Percentiles rank a stretch among this genome's conserved stretches.
Conservation (phyloP, 441 rosid genomes). For the Manihot esculenta region DNA sequence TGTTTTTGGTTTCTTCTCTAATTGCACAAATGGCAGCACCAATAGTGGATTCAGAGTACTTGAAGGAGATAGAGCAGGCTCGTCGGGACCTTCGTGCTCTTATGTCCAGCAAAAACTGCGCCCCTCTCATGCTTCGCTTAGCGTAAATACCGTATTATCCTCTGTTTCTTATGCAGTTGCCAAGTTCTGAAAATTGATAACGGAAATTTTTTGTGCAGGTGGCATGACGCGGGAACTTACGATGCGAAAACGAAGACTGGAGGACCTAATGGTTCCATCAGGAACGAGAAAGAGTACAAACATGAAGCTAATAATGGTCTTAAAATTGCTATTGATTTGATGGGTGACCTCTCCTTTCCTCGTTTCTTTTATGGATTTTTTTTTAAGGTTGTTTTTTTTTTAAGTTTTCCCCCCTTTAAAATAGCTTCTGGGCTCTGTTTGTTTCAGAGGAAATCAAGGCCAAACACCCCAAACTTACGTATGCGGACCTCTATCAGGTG, state of each 20-base stretch:
- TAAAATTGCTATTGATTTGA: slow-evolving; percentile 61
- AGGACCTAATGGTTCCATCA: slow-evolving; percentile 83
- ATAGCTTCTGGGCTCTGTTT: too few relatives aligned
- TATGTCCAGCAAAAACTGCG: slow-evolving; percentile 57
- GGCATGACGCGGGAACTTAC: slow-evolving; percentile 96
- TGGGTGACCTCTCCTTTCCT: slow-evolving; percentile 44
- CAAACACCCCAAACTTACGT: slow-evolving; percentile 59
- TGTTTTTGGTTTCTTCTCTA: not conserved
- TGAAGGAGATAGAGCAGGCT: slow-evolving; percentile 65
- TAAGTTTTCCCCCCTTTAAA: slow-evolving; percentile 1
- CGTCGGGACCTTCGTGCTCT: slow-evolving; percentile 81
- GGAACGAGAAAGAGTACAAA: slow-evolving; percentile 49
- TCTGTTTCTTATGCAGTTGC: not conserved
- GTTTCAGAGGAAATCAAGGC: slow-evolving; percentile 58
- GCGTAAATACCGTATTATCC: slow-evolving; percentile 43
- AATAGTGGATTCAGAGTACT: slow-evolving; percentile 48
- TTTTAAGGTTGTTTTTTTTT: too few relatives aligned
- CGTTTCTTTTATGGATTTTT: not conserved
- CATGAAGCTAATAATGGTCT: slow-evolving; percentile 61
- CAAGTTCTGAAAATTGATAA: not conserved
- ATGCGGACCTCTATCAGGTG: slow-evolving; percentile 89
- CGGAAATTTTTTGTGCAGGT: slow-evolving; percentile 37
- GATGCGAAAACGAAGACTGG: slow-evolving; percentile 75
- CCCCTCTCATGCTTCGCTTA: slow-evolving; percentile 88
- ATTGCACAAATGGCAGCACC: slow-evolving; percentile 26